Evolutionary conservation across 2,329 filamentous ascomycete genomes (phyloP).

Genomic region (Verticillium isaacii): DNA sequence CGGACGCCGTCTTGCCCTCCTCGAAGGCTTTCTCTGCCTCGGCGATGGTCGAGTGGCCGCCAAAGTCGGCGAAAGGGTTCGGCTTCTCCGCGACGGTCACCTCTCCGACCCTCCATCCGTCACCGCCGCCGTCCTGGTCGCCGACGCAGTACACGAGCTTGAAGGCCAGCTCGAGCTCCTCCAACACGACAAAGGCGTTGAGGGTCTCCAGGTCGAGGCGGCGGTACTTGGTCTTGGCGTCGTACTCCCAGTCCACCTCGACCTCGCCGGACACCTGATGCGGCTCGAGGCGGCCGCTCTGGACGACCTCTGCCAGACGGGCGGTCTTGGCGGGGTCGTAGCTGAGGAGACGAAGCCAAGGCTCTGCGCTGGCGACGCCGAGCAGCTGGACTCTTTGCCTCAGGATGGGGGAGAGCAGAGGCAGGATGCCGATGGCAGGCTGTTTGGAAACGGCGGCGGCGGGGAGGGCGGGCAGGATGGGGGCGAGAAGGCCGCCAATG

Average conservation of each 20-base stretch:
- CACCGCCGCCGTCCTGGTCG: constrained; percentile 54
- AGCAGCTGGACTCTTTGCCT: constrained; percentile 64
- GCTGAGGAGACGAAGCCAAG: constrained; percentile 70
- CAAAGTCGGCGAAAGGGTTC: constrained; percentile 50
- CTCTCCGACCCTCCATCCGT: constrained; percentile 71
- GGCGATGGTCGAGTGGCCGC: constrained; percentile 43
- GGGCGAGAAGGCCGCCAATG: constrained; percentile 43
- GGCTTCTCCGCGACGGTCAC: constrained; percentile 56
- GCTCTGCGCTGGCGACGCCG: constrained; percentile 51
- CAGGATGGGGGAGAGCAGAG: constrained; percentile 60
- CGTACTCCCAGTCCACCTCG: constrained; percentile 65
- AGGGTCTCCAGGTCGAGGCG: constrained; percentile 73
- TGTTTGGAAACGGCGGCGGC: constrained; percentile 53
- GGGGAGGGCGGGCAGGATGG: constrained; percentile 56
- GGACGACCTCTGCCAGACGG: constrained; percentile 56
- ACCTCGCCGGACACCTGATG: constrained; percentile 78
- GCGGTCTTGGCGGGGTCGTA: constrained; percentile 57
- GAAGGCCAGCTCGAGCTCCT: constrained; percentile 58
- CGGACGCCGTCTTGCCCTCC: constrained; percentile 21
- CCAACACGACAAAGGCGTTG: constrained; percentile 59
- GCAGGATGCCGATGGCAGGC: constrained; percentile 52
- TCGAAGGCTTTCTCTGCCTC: constrained; percentile 58
- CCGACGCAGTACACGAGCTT: constrained; percentile 65
- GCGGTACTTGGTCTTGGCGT: constrained; percentile 58
- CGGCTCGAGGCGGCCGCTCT: constrained; percentile 64